Conservation (phyloP, 2,329 filamentous ascomycete species). For the Nemania bipapillata region DNA sequence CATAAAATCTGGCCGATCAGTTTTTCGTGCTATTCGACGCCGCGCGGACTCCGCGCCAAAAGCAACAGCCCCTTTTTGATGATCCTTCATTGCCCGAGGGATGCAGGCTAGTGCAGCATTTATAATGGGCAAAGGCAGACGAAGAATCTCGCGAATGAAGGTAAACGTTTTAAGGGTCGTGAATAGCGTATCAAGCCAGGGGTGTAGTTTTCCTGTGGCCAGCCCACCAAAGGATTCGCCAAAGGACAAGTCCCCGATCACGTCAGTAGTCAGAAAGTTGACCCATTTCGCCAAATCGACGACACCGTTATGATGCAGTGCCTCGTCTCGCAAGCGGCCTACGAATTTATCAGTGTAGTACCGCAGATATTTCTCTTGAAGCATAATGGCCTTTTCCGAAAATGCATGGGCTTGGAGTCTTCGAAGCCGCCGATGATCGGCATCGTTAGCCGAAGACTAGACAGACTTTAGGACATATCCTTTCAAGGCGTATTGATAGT, state of each 20-base stretch:
- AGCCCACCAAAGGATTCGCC: conserved; percentile 36
- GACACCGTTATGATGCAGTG: conserved; percentile 3
- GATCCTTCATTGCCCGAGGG: conserved; percentile 1
- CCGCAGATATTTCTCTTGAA: conserved; percentile 27
- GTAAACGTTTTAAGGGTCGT: conserved; percentile 21
- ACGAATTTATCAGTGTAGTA: conserved; percentile 22
- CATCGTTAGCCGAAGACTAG: conserved; percentile 21
- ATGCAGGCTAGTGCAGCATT: background rate
- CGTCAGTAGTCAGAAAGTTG: conserved; percentile 30
- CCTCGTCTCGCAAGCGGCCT: conserved; percentile 3
- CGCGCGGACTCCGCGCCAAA: conserved; percentile 8
- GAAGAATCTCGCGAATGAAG: conserved; percentile 24
- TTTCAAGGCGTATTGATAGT: too few relatives aligned
- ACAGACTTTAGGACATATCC: background rate
- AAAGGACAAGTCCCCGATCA: conserved; percentile 39
- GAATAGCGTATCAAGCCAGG: conserved; percentile 28
- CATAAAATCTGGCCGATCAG: conserved; percentile 30
- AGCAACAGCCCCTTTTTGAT: background rate
- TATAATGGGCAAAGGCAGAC: conserved; percentile 6
- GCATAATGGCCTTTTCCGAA: conserved; percentile 30
- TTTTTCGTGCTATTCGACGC: conserved; percentile 10
- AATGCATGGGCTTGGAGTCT: conserved; percentile 32
- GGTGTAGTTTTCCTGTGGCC: conserved; percentile 19
- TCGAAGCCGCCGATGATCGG: conserved; percentile 33
- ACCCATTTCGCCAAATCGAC: conserved; percentile 39